Conservation (phyloP, 2,329 filamentous ascomycete genomes). For the Penicillium sp. region DNA sequence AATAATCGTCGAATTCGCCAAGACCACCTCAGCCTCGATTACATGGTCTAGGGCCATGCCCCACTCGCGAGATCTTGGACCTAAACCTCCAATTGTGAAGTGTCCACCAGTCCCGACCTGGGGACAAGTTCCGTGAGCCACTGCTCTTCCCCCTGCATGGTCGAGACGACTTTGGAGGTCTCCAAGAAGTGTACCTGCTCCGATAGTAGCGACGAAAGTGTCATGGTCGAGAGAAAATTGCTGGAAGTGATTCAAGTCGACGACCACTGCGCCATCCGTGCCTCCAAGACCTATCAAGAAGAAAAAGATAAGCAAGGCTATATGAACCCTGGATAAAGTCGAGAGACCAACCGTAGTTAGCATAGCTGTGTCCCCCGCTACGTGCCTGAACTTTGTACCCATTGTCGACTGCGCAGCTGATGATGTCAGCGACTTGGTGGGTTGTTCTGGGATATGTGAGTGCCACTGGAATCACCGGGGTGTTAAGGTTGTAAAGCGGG, state of each 20-base stretch:
- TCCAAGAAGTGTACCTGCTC: constrained; percentile 34
- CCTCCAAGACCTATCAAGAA: constrained; percentile 32
- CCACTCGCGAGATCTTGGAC: constrained; percentile 48
- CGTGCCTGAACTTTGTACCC: constrained; percentile 20
- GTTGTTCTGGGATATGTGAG: constrained; percentile 18
- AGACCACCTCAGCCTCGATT: constrained; percentile 48
- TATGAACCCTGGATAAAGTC: background rate
- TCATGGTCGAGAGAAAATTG: constrained; percentile 32
- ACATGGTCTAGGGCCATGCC: constrained; percentile 54
- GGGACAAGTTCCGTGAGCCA: constrained; percentile 41
- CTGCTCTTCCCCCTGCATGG: constrained; percentile 30
- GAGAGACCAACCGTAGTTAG: constrained; percentile 43
- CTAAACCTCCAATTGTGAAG: constrained; percentile 41
- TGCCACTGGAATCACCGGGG: constrained; percentile 19
- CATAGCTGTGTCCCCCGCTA: constrained; percentile 26
- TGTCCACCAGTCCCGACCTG: constrained; percentile 43
- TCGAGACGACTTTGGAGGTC: constrained; percentile 34
- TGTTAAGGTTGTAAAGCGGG: constrained; percentile 27
- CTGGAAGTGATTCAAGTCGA: constrained; percentile 32
- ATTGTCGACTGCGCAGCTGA: constrained; percentile 16
- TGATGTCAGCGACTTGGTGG: constrained; percentile 17
- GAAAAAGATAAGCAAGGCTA: background rate
- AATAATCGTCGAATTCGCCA: constrained; percentile 40
- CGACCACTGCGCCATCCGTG: constrained; percentile 29
- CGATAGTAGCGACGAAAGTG: constrained; percentile 35